Conservation (phyloP, 2,329 filamentous ascomycete genomes). For the Colletotrichum caudatum region DNA sequence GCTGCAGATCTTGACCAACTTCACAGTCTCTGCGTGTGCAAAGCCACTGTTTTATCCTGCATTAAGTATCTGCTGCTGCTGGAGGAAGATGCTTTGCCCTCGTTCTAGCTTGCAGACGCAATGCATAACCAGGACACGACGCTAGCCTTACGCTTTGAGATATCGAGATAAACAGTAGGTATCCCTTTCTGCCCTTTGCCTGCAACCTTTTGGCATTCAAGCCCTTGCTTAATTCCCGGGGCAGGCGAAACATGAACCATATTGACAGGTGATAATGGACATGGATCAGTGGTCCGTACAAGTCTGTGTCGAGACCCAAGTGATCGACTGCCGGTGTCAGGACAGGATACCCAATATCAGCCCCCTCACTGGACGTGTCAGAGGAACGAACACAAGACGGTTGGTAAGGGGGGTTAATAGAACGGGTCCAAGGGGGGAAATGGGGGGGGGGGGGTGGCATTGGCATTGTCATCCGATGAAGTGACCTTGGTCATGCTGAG, state of each 20-base stretch:
- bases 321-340: constrained; percentile 38
- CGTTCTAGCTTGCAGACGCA: constrained; percentile 21
- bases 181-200: constrained; percentile 18
- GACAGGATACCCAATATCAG: constrained; percentile 21
- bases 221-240: constrained; percentile 7
- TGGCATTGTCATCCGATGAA: constrained; percentile 35
- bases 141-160: constrained; percentile 16
- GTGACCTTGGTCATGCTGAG: constrained; percentile 33
- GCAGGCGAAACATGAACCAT: constrained; percentile 15
- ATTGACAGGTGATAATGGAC: constrained; percentile 26
- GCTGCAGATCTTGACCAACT: constrained; percentile 28
- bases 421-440: neutral
- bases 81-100: constrained; percentile 14
- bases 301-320: constrained; percentile 28
- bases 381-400: constrained; percentile 2
- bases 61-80: neutral
- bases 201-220: constrained; percentile 24
- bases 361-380: constrained; percentile 20
- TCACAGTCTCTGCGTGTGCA: constrained; percentile 1
- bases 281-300: constrained; percentile 25
- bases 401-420: constrained; percentile 6
- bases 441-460: neutral
- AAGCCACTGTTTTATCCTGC: neutral
- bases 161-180: constrained; percentile 23
- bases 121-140: constrained; percentile 7